Percentiles rank a stretch among this genome's conserved stretches.
phyloP scores from a whole-genome alignment of 768 basidiomycete genomes.

The Tylopilus subfusipes region DNA sequence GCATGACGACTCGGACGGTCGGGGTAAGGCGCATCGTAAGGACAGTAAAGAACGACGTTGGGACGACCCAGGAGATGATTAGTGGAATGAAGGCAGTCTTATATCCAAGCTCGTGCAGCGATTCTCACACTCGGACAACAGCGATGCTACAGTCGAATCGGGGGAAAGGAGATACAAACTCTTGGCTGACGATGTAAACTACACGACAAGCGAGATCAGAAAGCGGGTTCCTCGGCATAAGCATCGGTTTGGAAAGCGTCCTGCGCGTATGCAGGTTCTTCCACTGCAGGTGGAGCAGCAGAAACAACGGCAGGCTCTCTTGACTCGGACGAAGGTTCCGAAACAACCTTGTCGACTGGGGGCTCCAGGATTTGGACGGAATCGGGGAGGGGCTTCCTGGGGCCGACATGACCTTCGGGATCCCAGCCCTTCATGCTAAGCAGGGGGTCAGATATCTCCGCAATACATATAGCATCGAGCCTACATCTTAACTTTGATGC shows the following conservation, averaged over 20 bases:
- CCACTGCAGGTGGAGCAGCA: slow-evolving; percentile 47
- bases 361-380: slow-evolving; percentile 88
- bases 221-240: slow-evolving; percentile 49
- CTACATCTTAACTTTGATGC: slow-evolving; percentile 99
- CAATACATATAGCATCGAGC: slow-evolving; percentile 19
- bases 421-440: slow-evolving; percentile 94
- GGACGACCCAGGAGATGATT: too few species aligned
- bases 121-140: not conserved
- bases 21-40: slow-evolving; percentile 19
- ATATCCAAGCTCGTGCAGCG: not conserved
- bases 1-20: slow-evolving; percentile 4
- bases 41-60: not conserved
- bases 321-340: slow-evolving; percentile 88
- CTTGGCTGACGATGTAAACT: slow-evolving; percentile 13
- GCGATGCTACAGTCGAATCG: too few species aligned
- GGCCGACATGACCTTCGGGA: slow-evolving; percentile 86
- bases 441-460: slow-evolving; percentile 10
- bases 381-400: slow-evolving; percentile 92
- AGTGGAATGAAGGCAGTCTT: not conserved
- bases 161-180: slow-evolving; percentile 9
- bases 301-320: slow-evolving; percentile 59
- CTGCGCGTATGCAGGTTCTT: slow-evolving; percentile 42
- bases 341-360: slow-evolving; percentile 84
- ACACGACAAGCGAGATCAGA: slow-evolving; percentile 42
- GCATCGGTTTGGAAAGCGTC: slow-evolving; percentile 43